Evolutionary conservation across 2,329 filamentous ascomycete species (phyloP), one percentile per base, ranked within the genome.

Genomic region (Trichoderma lentiforme): DNA sequence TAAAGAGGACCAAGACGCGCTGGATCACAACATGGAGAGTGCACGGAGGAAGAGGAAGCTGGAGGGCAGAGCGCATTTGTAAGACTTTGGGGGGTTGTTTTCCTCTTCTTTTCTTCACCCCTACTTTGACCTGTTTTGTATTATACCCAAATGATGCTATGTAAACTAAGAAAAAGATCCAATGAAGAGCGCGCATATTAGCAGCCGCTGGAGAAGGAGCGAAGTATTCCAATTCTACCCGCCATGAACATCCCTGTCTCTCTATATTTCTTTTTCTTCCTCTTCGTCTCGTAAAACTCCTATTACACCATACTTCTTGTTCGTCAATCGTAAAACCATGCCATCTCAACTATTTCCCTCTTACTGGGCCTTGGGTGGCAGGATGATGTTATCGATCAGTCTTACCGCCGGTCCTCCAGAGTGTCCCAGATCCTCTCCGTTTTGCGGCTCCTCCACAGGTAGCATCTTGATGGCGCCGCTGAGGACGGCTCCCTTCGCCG

Each of bases 401-500:
- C 96, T 87, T 62, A 99, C 96, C 1, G 90, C 80, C 18, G 93
- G 93, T 1, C 91, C 91, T 4, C 90, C 91, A 70, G 88, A 87
- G 73, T 89, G 89, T 4, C 94, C 94, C 30, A 95, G 81, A 75
- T 94, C 90, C 80, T 98, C 95, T 0, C 88, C 92, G 6, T 89
- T 83, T 63, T 85, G 86, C 1, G 91, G 86, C 66, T 89, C 86
- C 78, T 97, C 93, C 2, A 97, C 84, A 0, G 94, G 92, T 60
- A 93, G 80, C 92, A 99, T 97, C 83, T 93, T 96, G 72, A 99
- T 85, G 0, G 96, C 96, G 4, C 93, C 94, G 79, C 95, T 98
- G 71, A 99, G 82, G 43, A 99, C 92, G 0, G 92, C 95, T 2
- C 95, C 95, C 74, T 85, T 89, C 0, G 83, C 82, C 0, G 87